Evolutionary conservation across 2,329 filamentous ascomycete genomes (phyloP).

Genomic region (Phaeosphaeria sp.): DNA sequence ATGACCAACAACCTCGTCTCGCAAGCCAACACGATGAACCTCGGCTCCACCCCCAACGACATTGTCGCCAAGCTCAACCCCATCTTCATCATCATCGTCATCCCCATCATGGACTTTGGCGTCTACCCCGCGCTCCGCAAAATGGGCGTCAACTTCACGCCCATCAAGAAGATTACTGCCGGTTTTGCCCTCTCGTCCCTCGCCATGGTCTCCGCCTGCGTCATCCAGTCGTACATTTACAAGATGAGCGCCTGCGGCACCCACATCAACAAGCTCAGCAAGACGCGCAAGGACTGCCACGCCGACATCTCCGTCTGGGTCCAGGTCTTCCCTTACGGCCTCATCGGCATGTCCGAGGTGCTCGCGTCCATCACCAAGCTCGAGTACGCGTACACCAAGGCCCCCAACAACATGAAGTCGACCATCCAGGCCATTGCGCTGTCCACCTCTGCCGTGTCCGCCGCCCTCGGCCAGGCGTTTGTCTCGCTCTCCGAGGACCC

Average conservation of each 20-base stretch:
- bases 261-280: conserved; percentile 35
- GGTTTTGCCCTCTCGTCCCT: conserved; percentile 71
- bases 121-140: conserved; percentile 75
- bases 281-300: conserved; percentile 52
- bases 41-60: conserved; percentile 77
- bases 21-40: conserved; percentile 71
- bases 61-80: conserved; percentile 79
- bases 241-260: conserved; percentile 35
- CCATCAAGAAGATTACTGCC: conserved; percentile 75
- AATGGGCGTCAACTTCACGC: conserved; percentile 69
- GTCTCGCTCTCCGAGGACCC: conserved; percentile 41
- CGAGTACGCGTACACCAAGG: conserved; percentile 63
- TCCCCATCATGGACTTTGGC: conserved; percentile 64
- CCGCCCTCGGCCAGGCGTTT: conserved; percentile 41
- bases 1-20: conserved; percentile 72
- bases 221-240: conserved; percentile 63
- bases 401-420: conserved; percentile 66
- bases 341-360: conserved; percentile 66
- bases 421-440: conserved; percentile 45
- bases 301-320: conserved; percentile 61
- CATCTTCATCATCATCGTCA: conserved; percentile 74
- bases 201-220: conserved; percentile 65
- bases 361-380: conserved; percentile 73
- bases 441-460: conserved; percentile 43
- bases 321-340: conserved; percentile 60